These are phyloP conservation scores for Apophysomyces elegans DNA, from an alignment of 371 early-diverging fungal genomes.

Conservation along the genomic window DNA sequence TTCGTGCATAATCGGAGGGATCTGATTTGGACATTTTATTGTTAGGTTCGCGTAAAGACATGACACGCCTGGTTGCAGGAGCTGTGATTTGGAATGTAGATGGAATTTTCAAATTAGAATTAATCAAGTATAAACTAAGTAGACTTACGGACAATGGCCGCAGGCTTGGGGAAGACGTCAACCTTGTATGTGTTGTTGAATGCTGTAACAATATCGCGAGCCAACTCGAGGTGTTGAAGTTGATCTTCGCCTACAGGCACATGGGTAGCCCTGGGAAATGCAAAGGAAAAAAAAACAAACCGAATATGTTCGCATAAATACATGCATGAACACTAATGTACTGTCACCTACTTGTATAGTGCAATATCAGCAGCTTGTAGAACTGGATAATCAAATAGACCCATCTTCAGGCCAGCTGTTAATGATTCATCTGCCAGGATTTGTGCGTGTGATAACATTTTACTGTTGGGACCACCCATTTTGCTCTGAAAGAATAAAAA, in stretches of 20 bases:
- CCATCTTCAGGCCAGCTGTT: constrained; percentile 66
- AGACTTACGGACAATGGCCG: constrained; percentile 64
- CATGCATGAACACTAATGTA: background rate
- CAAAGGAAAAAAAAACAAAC: no score
- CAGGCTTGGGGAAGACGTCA: constrained; percentile 71
- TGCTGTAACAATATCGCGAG: constrained; percentile 72
- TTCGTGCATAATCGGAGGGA: constrained; percentile 68
- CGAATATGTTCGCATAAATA: background rate
- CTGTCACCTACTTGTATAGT: constrained; percentile 68
- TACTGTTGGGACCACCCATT: constrained; percentile 36
- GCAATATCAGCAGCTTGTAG: constrained; percentile 96
- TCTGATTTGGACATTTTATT: constrained; percentile 96
- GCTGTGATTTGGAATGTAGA: constrained; percentile 10
- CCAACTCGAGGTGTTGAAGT: constrained; percentile 88
- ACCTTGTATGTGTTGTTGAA: constrained; percentile 75
- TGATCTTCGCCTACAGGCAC: constrained; percentile 97
- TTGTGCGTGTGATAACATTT: constrained; percentile 35
- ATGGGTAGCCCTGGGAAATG: constrained; percentile 70
- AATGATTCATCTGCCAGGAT: constrained; percentile 52
- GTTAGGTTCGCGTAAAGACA: constrained; percentile 81
- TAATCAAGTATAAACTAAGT: no score
- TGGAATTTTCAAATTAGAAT: no score
- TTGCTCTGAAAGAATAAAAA: constrained; percentile 40
- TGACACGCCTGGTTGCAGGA: constrained; percentile 74
- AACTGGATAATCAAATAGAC: constrained; percentile 91